Conservation (phyloP, 2,329 filamentous ascomycete genomes). For the Alternaria arbusti region DNA sequence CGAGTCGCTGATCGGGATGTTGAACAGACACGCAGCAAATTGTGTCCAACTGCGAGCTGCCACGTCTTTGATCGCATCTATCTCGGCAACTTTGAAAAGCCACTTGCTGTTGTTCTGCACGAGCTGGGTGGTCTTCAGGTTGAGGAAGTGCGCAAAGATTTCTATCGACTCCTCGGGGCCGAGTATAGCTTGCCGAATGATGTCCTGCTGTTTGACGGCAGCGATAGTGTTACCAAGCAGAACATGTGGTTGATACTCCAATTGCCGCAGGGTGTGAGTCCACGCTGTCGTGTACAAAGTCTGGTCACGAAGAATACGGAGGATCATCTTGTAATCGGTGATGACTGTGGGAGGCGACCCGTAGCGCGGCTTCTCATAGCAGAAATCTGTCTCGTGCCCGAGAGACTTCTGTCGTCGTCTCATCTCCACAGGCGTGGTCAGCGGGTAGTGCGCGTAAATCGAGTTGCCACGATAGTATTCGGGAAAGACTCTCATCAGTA, state of each 20-base stretch:
- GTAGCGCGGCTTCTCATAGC: not conserved
- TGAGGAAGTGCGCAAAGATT: not conserved
- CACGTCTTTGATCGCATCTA: not conserved
- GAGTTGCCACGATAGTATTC: not conserved
- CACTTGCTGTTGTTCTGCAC: not conserved
- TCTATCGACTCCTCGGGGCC: not conserved
- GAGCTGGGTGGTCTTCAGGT: not conserved
- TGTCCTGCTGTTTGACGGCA: not conserved
- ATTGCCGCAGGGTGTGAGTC: not conserved
- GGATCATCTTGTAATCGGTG: not conserved
- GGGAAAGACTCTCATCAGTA: constrained; percentile 24
- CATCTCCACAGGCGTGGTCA: not conserved
- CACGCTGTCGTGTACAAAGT: not conserved
- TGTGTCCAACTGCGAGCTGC: not conserved
- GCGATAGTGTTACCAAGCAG: not conserved
- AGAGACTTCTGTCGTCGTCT: not conserved
- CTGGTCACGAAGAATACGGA: not conserved
- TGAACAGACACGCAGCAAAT: not conserved
- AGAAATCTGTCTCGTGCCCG: not conserved
- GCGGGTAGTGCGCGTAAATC: not conserved
- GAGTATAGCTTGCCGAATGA: not conserved
- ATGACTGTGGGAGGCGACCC: not conserved
- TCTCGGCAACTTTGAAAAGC: not conserved
- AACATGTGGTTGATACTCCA: not conserved
- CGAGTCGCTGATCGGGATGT: not conserved